Conservation (phyloP, 1,139 yeast genomes). For the Scheffersomyces insectosa region DNA sequence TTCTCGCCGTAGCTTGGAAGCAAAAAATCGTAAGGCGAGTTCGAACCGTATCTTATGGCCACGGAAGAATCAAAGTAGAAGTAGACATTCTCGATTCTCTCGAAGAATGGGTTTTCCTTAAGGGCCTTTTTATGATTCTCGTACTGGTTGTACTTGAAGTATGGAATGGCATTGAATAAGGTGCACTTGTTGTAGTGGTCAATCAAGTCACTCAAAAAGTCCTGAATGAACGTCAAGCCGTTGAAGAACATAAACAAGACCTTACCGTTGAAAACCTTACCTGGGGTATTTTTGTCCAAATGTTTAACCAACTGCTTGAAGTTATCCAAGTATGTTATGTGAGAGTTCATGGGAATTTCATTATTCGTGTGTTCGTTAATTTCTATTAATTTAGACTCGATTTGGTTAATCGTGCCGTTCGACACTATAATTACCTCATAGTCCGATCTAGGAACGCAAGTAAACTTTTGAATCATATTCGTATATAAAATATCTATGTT, state of each 20-base stretch:
- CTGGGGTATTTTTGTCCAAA: constrained; percentile 9
- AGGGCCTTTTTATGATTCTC: constrained; percentile 4
- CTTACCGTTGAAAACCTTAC: constrained; percentile 25
- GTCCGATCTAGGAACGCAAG: constrained; percentile 34
- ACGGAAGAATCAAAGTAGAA: constrained; percentile 38
- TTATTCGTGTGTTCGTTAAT: constrained; percentile 25
- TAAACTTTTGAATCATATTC: constrained; percentile 37
- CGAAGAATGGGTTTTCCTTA: constrained; percentile 9
- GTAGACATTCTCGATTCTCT: constrained; percentile 27
- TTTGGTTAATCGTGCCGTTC: constrained; percentile 35
- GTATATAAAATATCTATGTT: neutral
- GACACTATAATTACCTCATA: constrained; percentile 39
- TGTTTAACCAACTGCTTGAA: constrained; percentile 25
- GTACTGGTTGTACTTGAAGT: constrained; percentile 8
- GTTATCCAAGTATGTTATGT: constrained; percentile 27
- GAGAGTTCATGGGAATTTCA: constrained; percentile 28
- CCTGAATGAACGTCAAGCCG: constrained; percentile 35
- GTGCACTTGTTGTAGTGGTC: constrained; percentile 21
- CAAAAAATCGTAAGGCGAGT: neutral
- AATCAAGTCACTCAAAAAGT: constrained; percentile 31
- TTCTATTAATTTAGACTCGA: constrained; percentile 27
- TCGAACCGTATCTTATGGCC: constrained; percentile 4
- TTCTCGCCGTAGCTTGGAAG: neutral
- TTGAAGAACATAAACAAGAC: constrained; percentile 44
- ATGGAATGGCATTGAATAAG: constrained; percentile 6